Percentiles rank a stretch among this genome's conserved stretches.
These are phyloP conservation scores for Mallotus nudiflorus DNA, from an alignment of 345 rosid species.

Conservation along the genomic window DNA sequence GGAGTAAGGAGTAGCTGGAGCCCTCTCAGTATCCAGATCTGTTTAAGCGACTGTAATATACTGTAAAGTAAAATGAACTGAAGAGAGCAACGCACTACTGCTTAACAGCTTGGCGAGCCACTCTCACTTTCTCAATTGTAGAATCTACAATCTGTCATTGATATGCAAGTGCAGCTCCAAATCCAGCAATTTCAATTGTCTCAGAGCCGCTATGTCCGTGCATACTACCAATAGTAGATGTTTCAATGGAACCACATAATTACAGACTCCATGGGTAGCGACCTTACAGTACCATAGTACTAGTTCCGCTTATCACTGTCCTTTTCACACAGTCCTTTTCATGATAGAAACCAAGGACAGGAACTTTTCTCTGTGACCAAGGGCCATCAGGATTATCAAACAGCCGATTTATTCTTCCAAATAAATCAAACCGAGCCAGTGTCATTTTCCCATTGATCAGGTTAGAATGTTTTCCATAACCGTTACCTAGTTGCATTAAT, in stretches of 20 bases:
- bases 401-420: not conserved
- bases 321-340: not conserved
- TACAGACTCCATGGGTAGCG: too few species aligned
- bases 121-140: not conserved
- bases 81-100: not conserved
- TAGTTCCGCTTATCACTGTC: too few species aligned
- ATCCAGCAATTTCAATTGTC: too few species aligned
- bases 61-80: not conserved
- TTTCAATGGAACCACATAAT: too few species aligned
- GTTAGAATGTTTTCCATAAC: not conserved
- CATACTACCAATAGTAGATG: too few species aligned
- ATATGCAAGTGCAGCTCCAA: not conserved
- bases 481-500: not conserved
- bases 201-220: too few species aligned
- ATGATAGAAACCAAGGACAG: too few species aligned
- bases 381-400: not conserved
- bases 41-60: not conserved
- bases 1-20: conserved; percentile 4
- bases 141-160: not conserved
- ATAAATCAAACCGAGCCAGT: not conserved
- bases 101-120: not conserved
- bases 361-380: too few species aligned
- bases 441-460: not conserved
- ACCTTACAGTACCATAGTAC: too few species aligned
- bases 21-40: not conserved